Base-by-base conservation (phyloP, 371 early-diverging fungal genomes). In the Coemansia sp. region DNA sequence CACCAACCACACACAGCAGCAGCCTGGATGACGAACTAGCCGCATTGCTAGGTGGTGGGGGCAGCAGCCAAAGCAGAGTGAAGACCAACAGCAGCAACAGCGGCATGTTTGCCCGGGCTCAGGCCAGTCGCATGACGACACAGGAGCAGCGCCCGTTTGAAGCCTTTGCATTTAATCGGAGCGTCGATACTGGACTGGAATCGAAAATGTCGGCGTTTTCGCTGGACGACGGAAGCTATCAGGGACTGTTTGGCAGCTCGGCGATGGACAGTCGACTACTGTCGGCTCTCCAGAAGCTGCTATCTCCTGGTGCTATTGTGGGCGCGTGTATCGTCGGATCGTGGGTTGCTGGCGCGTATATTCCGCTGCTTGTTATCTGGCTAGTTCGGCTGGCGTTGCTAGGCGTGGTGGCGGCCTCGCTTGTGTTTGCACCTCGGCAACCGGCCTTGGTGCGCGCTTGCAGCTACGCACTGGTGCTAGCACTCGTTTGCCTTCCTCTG, bases 211-310 rank as follows among this genome's bases (percentile, higher is more conserved):
- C 64, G 16, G 50, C 69, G 12, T 72, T 72, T 24, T 60, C 72
- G 11, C 24, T 72, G 8, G 72, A 72, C 10, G 72, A 55, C 39
- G 67, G 67, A 9, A 64, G 69, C 53, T 59, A 68, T 57, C 72
- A 72, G 60, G 68, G 72, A 1, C 47, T 60, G 37, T 57, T 68
- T 38, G 64, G 61, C 58, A 60, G 61, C 40, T 14, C 36, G 8
- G 60, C 60, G 8, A 63, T 72, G 68, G 72, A 72, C 44, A 51
- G n/a, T 10, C 32, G 57, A 43, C 34, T 72, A 42, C 58, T 71
- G 5, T 51, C 50, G 5, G 31, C 11, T 1, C 10, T 62, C 39
- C 67, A 52, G 29, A 44, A 59, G 14, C 46, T 51, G 18, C 33
- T n/a, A 2, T 43, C 55, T 5, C 38, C 58, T 5, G 47, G 55